Evolutionary conservation across 2,329 filamentous ascomycete species (phyloP).

Genomic region (Drechslera avenae): DNA sequence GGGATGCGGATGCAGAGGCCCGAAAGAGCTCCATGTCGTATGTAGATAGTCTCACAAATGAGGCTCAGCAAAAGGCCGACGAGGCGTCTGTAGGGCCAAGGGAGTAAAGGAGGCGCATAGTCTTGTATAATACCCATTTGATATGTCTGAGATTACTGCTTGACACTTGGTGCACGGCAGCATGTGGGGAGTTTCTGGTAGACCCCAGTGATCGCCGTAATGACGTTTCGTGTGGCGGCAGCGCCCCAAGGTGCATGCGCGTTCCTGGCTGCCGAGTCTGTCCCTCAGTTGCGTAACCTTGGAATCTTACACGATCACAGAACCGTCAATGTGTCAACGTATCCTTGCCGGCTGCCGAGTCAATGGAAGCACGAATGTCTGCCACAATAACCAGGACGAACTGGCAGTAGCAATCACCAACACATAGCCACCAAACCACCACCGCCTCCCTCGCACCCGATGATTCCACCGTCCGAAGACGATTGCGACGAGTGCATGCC

Average conservation of each 20-base stretch:
- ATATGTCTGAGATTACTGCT: too few relatives aligned
- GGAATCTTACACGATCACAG: not conserved
- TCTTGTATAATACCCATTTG: conserved; percentile 8
- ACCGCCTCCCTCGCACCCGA: conserved; percentile 20
- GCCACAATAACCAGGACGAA: conserved; percentile 19
- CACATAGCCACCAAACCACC: conserved; percentile 9
- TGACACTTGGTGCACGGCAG: not conserved
- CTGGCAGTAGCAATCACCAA: conserved; percentile 25
- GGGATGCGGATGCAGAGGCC: not conserved
- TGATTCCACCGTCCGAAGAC: conserved; percentile 47
- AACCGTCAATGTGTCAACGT: conserved; percentile 11
- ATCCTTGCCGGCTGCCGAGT: conserved; percentile 20
- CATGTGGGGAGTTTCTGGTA: not conserved
- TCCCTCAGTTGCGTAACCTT: conserved; percentile 13
- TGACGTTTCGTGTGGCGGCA: conserved; percentile 29
- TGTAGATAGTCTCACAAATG: conserved; percentile 8
- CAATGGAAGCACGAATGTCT: conserved; percentile 32
- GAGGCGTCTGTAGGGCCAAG: conserved; percentile 1
- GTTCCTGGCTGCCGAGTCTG: conserved; percentile 20
- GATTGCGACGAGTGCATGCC: conserved; percentile 66
- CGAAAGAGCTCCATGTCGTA: conserved; percentile 12
- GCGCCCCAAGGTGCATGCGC: conserved; percentile 20
- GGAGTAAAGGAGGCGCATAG: conserved; percentile 3
- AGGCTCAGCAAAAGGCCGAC: not conserved
- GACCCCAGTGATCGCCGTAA: conserved; percentile 25